Base-by-base conservation (phyloP, 2,329 filamentous ascomycete genomes). In the Blumeriella jaapii region DNA sequence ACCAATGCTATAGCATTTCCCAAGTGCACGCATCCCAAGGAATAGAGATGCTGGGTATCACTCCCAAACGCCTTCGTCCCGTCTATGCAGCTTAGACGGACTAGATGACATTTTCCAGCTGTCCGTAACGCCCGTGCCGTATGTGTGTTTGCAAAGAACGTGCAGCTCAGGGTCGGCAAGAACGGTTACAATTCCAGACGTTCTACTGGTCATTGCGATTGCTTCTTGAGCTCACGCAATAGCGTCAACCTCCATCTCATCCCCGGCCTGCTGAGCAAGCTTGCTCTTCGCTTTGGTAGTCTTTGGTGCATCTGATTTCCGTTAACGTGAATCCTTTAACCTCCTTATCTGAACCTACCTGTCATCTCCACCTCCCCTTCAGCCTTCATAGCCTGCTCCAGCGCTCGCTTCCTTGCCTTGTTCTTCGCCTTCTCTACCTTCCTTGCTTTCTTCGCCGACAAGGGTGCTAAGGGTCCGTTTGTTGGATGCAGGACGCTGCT, bases 281-380 rank as follows among this genome's bases (percentile, higher is more conserved):
- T 40, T 26, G 4, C 34, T 39, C 18, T 36, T 36, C 16, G 38
- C 16, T 34, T 47, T 49, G 6, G 48, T 48, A 6, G 45, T 48
- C 33, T 47, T 50, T 15, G 51, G 49, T 14, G 47, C 48, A 50
- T 53, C 51, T 53, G 22, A 15, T 16, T 11, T 27, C 13, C 16
- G 29, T 33, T 15, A 40, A 29, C 11, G 20, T 23, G 9, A n/a
- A 29, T 10, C 27, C 13, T 20, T 6, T n/a, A n/a, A 4, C 36
- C 36, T 28, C 37, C 6, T 18, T 11, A 36, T 31, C 18, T 17
- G 14, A 11, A 28, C 49, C 35, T 16, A 55, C 54, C 54, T 28
- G 49, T 55, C 55, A 57, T 57, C 26, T 46, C 28, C 20, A 55
- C 49, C 36, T 57, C 53, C 32, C 51, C 52, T 14, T 52, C 47